Conservation (phyloP, 805 yeast genomes). For the Candida stauntonica region DNA sequence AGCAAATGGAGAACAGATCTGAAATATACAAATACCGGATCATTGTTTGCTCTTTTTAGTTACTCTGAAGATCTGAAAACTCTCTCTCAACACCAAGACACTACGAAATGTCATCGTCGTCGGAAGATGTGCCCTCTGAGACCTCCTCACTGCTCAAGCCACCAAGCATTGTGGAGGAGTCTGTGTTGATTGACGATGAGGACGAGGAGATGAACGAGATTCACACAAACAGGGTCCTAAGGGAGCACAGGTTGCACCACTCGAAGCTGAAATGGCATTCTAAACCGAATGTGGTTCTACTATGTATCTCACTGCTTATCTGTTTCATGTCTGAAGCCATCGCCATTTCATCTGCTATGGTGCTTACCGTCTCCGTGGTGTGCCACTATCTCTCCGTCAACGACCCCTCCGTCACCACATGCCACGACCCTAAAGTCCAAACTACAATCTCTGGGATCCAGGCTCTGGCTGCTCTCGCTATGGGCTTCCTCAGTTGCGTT, state of each 20-base stretch:
- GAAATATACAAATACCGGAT: too few relatives aligned
- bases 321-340: conserved; percentile 39
- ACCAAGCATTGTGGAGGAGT: neutral
- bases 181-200: conserved; percentile 14
- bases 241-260: conserved; percentile 45
- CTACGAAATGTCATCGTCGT: too few relatives aligned
- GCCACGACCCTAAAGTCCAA: conserved; percentile 41
- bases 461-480: conserved; percentile 37
- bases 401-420: conserved; percentile 16
- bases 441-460: conserved; percentile 43
- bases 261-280: conserved; percentile 45
- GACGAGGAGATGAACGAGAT: conserved; percentile 38
- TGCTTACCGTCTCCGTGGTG: conserved; percentile 28
- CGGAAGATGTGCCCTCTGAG: too few relatives aligned
- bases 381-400: conserved; percentile 30
- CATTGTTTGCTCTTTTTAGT: too few relatives aligned
- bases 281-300: conserved; percentile 52
- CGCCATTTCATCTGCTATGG: conserved; percentile 35
- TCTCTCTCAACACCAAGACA: too few relatives aligned
- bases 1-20: too few relatives aligned
- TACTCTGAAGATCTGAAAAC: too few relatives aligned
- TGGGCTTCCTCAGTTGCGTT: conserved; percentile 43
- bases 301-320: conserved; percentile 40
- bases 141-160: neutral
- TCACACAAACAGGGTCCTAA: conserved; percentile 33